Evolutionary conservation across 2,329 filamentous ascomycete species (phyloP).

Genomic region (Magnaporthales sp.): DNA sequence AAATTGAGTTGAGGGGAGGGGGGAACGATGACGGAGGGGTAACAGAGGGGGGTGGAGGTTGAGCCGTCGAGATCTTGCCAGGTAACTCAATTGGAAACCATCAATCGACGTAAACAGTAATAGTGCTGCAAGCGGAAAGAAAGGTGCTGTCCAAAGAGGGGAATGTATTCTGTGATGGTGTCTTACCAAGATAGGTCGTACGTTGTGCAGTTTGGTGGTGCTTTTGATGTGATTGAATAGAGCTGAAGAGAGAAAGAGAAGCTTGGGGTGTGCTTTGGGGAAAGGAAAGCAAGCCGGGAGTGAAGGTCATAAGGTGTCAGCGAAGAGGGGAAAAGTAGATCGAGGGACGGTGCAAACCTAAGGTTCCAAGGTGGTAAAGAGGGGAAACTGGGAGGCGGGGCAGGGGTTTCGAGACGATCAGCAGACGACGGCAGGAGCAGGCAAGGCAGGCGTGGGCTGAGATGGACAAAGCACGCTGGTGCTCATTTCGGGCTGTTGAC

Average conservation of each 20-base stretch:
- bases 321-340: not conserved
- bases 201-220: not conserved
- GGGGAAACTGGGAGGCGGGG: not conserved
- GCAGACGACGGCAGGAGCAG: not conserved
- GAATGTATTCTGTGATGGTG: not conserved
- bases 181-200: constrained; percentile 1
- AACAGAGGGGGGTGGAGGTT: not conserved
- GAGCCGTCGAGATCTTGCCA: not conserved
- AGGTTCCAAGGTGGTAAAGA: not conserved
- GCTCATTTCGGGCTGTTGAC: not conserved
- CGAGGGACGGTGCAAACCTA: not conserved
- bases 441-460: not conserved
- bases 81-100: not conserved
- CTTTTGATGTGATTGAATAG: not conserved
- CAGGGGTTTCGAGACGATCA: not conserved
- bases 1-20: not conserved
- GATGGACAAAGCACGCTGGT: not conserved
- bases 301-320: not conserved
- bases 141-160: not conserved
- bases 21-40: not conserved
- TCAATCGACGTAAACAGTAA: not conserved
- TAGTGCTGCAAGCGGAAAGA: not conserved
- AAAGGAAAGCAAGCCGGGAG: not conserved
- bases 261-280: not conserved
- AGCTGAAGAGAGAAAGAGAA: not conserved